Evolutionary conservation across 2,329 filamentous ascomycete genomes (phyloP).

Genomic region (Trichoderma cornu-damae): DNA sequence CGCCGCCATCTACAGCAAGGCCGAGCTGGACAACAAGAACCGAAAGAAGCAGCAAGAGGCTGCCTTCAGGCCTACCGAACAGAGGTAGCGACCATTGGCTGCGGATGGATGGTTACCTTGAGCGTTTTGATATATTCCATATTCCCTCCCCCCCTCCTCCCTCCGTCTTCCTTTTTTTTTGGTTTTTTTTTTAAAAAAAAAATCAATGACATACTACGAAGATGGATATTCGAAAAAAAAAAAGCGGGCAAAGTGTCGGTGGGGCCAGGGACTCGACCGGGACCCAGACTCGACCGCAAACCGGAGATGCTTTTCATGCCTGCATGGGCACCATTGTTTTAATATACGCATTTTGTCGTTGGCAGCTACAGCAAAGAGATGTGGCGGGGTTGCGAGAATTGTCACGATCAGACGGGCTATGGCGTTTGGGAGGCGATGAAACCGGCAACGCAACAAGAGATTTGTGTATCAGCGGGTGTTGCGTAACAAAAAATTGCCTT

Average conservation of each 20-base stretch:
- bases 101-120: background rate
- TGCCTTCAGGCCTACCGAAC: conserved; percentile 35
- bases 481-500: conserved; percentile 3
- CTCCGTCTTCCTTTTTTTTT: too few species aligned
- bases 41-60: conserved; percentile 35
- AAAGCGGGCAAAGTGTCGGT: background rate
- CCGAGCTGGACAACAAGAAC: conserved; percentile 49
- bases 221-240: conserved; percentile 7
- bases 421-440: conserved; percentile 22
- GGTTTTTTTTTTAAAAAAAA: too few species aligned
- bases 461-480: conserved; percentile 13
- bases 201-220: conserved; percentile 12
- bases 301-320: background rate
- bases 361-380: conserved; percentile 2
- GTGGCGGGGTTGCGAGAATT: conserved; percentile 9
- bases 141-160: too few species aligned
- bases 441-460: conserved; percentile 9
- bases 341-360: conserved; percentile 8
- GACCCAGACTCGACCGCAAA: background rate
- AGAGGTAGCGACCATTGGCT: conserved; percentile 24
- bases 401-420: conserved; percentile 17
- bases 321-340: background rate
- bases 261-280: background rate
- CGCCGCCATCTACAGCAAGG: conserved; percentile 54
- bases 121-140: conserved; percentile 19